phyloP scores from a whole-genome alignment of 2,329 filamentous ascomycete genomes.

The Aspergillus oerlinghausenensis region DNA sequence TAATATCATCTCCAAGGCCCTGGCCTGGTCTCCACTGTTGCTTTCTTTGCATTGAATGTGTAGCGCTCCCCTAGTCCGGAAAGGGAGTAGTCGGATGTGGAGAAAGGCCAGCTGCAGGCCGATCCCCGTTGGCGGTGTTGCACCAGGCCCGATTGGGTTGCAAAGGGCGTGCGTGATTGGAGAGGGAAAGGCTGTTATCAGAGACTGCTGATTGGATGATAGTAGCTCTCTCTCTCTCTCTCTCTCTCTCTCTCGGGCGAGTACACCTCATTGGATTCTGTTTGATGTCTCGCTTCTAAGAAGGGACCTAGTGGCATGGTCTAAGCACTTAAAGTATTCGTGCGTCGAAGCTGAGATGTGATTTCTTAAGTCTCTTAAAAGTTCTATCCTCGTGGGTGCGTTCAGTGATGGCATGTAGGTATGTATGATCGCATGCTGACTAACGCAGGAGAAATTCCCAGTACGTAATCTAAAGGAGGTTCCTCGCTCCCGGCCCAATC shows the following conservation, averaged over 20 bases:
- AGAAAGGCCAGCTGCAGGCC: slow-evolving; percentile 20
- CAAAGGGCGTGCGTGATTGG: slow-evolving; percentile 18
- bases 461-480: slow-evolving; percentile 31
- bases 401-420: background rate
- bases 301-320: too few relatives aligned
- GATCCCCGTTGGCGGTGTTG: slow-evolving; percentile 24
- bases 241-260: background rate
- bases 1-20: background rate
- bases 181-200: slow-evolving; percentile 17
- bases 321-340: background rate
- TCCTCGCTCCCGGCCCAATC: slow-evolving; percentile 26
- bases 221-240: background rate
- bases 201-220: slow-evolving; percentile 20
- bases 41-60: background rate
- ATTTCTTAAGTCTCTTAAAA: background rate
- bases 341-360: background rate
- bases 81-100: slow-evolving; percentile 11
- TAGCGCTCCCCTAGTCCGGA: background rate
- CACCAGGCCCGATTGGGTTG: slow-evolving; percentile 16
- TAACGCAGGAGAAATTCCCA: slow-evolving; percentile 4
- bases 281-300: background rate
- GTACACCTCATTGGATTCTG: background rate
- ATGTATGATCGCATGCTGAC: background rate
- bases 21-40: background rate
- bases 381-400: background rate